A percentile compares a stretch with the other conserved stretches of the same genome.
Evolutionary conservation across 2,329 filamentous ascomycete genomes (phyloP).

Genomic region (Mycogone perniciosa): DNA sequence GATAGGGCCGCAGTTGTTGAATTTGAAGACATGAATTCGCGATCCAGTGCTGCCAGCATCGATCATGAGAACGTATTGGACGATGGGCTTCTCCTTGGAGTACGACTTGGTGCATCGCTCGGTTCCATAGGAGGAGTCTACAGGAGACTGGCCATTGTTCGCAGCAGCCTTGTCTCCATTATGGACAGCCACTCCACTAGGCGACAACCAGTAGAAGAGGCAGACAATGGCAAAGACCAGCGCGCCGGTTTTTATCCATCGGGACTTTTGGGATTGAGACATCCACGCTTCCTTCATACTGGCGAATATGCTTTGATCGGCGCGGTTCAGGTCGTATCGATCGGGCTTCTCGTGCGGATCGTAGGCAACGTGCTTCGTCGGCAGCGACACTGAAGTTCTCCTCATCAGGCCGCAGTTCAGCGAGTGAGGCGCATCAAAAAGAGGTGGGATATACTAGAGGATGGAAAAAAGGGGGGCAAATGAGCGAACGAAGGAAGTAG

Average conservation of each 20-base stretch:
- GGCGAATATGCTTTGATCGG: conserved; percentile 43
- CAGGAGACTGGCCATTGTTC: conserved; percentile 44
- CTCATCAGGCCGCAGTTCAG: conserved; percentile 42
- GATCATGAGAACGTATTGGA: conserved; percentile 98
- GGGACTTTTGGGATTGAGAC: conserved; percentile 58
- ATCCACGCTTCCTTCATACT: conserved; percentile 53
- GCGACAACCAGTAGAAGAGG: conserved; percentile 59
- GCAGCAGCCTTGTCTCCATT: conserved; percentile 19
- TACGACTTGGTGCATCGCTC: conserved; percentile 75
- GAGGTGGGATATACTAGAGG: neutral
- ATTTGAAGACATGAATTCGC: conserved; percentile 96
- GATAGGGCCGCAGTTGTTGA: conserved; percentile 97
- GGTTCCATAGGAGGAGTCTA: conserved; percentile 59
- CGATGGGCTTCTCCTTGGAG: conserved; percentile 83
- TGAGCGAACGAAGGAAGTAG: conserved; percentile 5
- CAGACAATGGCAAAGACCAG: conserved; percentile 55
- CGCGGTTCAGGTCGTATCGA: conserved; percentile 47
- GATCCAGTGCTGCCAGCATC: conserved; percentile 97
- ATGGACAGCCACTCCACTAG: conserved; percentile 50
- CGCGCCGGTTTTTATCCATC: conserved; percentile 59
- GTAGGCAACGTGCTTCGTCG: conserved; percentile 51
- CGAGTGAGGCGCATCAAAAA: conserved; percentile 21
- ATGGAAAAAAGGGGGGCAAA: conserved; percentile 1
- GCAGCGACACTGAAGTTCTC: conserved; percentile 59
- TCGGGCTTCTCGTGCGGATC: conserved; percentile 61